Conservation (phyloP, 163 green algal species). For the Volvox carteri region DNA sequence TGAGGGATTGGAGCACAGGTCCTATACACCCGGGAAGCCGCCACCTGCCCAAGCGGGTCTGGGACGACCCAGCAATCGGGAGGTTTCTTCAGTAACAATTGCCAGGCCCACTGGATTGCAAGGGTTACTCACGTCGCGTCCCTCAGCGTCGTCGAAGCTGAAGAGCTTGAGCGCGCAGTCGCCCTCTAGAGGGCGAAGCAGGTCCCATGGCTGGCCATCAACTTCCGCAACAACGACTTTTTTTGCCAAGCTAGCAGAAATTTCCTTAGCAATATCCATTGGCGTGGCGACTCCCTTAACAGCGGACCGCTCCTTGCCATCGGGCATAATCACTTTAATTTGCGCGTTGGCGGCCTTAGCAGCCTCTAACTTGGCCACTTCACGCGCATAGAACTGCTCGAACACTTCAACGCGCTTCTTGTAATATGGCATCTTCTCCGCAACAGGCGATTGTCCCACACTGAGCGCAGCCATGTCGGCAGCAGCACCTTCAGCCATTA, state of each 20-base stretch:
- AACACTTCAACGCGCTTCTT: constrained; percentile 93
- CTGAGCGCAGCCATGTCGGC: constrained; percentile 25
- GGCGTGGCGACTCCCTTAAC: constrained; percentile 92
- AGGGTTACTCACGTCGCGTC: constrained; percentile 82
- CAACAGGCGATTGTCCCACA: constrained; percentile 40
- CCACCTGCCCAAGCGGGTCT: too few relatives aligned
- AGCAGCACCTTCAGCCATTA: constrained; percentile 1
- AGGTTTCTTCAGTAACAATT: too few relatives aligned
- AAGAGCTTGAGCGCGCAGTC: constrained; percentile 93
- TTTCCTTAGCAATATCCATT: constrained; percentile 92
- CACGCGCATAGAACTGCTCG: constrained; percentile 80
- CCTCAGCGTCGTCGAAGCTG: constrained; percentile 82
- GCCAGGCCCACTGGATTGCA: too few relatives aligned
- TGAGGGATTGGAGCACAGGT: too few relatives aligned
- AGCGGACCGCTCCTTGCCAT: constrained; percentile 79
- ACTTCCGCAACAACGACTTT: constrained; percentile 92
- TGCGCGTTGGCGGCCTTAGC: constrained; percentile 75
- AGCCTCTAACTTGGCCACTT: constrained; percentile 75
- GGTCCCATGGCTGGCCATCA: constrained; percentile 91
- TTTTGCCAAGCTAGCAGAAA: constrained; percentile 94
- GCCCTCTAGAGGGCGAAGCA: constrained; percentile 89
- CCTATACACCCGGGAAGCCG: too few relatives aligned
- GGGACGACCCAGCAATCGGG: too few relatives aligned
- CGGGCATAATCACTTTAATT: constrained; percentile 89
- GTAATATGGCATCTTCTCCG: constrained; percentile 84